Base-by-base conservation (phyloP, 2,329 filamentous ascomycete species). In the Balansia obtecta region DNA sequence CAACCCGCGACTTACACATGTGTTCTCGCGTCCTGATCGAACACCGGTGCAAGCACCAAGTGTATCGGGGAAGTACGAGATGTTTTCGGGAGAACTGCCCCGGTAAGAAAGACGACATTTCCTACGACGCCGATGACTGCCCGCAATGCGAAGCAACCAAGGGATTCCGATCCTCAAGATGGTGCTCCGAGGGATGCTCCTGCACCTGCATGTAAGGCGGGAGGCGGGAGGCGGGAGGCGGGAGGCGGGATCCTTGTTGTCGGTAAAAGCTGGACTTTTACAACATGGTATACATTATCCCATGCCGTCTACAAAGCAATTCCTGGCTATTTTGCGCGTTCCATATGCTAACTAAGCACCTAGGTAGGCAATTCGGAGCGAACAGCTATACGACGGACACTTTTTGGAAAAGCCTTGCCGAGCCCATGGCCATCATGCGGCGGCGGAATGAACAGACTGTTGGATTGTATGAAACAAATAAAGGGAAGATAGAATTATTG, bases 31-130 rank as follows among this genome's bases (percentile, higher is more conserved):
- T 57, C 41, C 27, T 66, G 33, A 57, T 66, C 54, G 61, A 68
- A 50, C 65, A 69, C 51, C 57, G 58, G 50, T 69, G 67, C 59
- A 62, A 64, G 49, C 67, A 69, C 56, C 61, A 57, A 41, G 60
- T 66, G 42, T 55, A 58, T 39, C 58, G 66, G 30, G 67, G 66
- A 45, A 63, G 61, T 46, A 67, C 66, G 11, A 58, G 60, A 53
- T 69, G 67, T 56, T 68, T 63, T 48, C 52, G 54, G 41, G 59
- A 61, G 6, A 52, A 61, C 22, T 69, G 66, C 50, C 49, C 59
- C 0, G 62, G 58, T 2, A 58, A 60, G 30, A 58, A 55, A 20
- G 64, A 67, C 30, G 63, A 65, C 27, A 53, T 66, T 6, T 56
- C 58, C 15, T 50, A 57, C 45, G 60, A 65, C 45, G 50, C 57